Conservation (phyloP, 306 rosid species). For the Macrotyloma uniflorum region DNA sequence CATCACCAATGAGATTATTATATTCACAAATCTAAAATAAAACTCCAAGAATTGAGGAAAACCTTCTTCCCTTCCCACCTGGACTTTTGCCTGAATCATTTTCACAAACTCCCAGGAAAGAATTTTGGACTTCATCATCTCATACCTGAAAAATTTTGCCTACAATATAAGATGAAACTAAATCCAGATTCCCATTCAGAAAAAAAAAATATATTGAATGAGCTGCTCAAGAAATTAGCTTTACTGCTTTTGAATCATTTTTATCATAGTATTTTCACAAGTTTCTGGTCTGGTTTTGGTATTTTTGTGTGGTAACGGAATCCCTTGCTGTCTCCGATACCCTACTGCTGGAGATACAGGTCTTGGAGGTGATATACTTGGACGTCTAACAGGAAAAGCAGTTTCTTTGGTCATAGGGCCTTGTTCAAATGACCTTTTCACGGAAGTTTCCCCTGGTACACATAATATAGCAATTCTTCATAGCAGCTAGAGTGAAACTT, state of each 20-base stretch:
- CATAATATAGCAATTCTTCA: conserved; percentile 31
- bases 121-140: conserved; percentile 50
- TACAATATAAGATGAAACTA: conserved; percentile 15
- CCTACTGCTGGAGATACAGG: conserved; percentile 36
- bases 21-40: conserved; percentile 17
- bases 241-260: conserved; percentile 60
- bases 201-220: not conserved
- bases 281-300: conserved; percentile 47
- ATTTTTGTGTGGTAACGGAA: conserved; percentile 1
- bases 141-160: conserved; percentile 55
- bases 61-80: conserved; percentile 59
- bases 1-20: conserved; percentile 11
- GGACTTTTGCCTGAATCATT: conserved; percentile 55
- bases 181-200: not conserved
- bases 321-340: conserved; percentile 33
- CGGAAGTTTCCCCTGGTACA: conserved; percentile 52
- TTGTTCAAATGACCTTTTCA: conserved; percentile 31
- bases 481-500: not conserved
- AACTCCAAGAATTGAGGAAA: not conserved
- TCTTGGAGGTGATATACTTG: conserved; percentile 39
- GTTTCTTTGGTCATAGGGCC: not conserved
- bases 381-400: conserved; percentile 32
- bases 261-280: conserved; percentile 57
- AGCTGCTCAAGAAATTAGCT: not conserved
- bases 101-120: conserved; percentile 63